A percentile compares a stretch with the other conserved stretches of the same genome.
phyloP scores from a whole-genome alignment of 1,284 basidiomycete species.

The Puccinia triticina region DNA sequence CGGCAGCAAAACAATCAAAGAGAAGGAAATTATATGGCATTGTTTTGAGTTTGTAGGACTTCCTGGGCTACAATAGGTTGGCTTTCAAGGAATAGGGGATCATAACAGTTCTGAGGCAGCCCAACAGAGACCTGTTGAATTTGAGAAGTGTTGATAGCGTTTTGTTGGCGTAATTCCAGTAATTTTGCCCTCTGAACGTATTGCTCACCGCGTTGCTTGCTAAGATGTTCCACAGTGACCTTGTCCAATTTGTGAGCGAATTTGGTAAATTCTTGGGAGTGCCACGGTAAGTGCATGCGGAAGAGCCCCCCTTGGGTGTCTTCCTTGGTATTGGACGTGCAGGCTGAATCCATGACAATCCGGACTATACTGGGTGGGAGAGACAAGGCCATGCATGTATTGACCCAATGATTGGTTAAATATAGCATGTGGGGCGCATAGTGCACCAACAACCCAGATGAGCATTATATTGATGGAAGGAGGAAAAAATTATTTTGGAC shows the following conservation, averaged over 20 bases:
- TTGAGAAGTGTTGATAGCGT: not conserved
- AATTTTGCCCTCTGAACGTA: not conserved
- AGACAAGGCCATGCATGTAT: conserved; percentile 3
- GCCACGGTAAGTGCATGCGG: conserved; percentile 12
- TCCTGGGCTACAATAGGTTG: not conserved
- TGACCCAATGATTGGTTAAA: not conserved
- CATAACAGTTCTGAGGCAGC: conserved; percentile 10
- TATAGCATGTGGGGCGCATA: not conserved
- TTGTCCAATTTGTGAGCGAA: conserved; percentile 6
- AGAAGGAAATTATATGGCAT: not conserved
- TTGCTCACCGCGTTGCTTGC: not conserved
- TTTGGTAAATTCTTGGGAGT: not conserved
- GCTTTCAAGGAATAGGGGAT: conserved; percentile 5
- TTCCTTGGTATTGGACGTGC: conserved; percentile 7
- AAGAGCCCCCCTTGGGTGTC: not conserved
- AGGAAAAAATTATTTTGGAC: not conserved
- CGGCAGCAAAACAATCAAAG: not conserved
- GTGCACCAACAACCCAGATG: not conserved
- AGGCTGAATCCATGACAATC: conserved; percentile 5
- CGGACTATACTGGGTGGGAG: not conserved
- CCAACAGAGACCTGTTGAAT: not conserved
- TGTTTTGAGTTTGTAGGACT: not conserved
- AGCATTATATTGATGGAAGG: no score
- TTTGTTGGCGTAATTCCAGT: not conserved
- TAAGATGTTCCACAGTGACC: not conserved